Conservation (phyloP, 2,329 filamentous ascomycete genomes). For the Fusarium sp. region DNA sequence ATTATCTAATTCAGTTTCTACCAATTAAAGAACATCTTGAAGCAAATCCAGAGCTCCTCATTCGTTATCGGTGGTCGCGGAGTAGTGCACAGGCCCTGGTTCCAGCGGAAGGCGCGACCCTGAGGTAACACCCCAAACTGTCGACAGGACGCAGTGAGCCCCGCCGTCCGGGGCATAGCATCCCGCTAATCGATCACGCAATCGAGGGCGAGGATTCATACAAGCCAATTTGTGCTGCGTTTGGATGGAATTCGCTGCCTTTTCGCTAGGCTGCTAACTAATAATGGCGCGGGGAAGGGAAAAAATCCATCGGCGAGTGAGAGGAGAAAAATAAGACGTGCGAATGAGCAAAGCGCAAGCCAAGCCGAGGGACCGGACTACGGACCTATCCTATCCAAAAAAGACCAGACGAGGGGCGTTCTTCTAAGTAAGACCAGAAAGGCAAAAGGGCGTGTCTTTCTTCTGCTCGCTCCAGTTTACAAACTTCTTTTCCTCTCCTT, state of each 20-base stretch:
- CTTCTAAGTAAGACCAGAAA: slow-evolving; percentile 11
- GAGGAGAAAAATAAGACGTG: slow-evolving; percentile 39
- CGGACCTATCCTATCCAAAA: neutral
- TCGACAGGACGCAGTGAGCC: slow-evolving; percentile 34
- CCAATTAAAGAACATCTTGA: slow-evolving; percentile 30
- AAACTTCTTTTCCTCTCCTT: slow-evolving; percentile 34
- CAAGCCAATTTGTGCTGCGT: slow-evolving; percentile 40
- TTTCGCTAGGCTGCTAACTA: slow-evolving; percentile 14
- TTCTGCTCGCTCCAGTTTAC: slow-evolving; percentile 35
- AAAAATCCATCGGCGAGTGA: slow-evolving; percentile 43
- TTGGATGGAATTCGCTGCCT: slow-evolving; percentile 35
- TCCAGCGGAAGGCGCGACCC: slow-evolving; percentile 37
- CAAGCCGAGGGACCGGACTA: slow-evolving; percentile 38
- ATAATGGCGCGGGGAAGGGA: slow-evolving; percentile 46
- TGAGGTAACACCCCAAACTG: slow-evolving; percentile 37
- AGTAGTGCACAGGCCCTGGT: slow-evolving; percentile 33
- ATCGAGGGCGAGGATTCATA: slow-evolving; percentile 48
- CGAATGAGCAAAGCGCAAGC: slow-evolving; percentile 37
- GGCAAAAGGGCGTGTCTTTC: slow-evolving; percentile 32
- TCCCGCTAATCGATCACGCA: slow-evolving; percentile 50
- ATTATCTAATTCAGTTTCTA: neutral
- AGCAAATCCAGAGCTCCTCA: slow-evolving; percentile 43
- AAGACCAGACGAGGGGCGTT: slow-evolving; percentile 32
- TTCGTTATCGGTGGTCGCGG: slow-evolving; percentile 45
- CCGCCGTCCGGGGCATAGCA: slow-evolving; percentile 47